Evolutionary conservation across 176 grass and related monocot genomes (phyloP).

Genomic region (Musa beccarii): DNA sequence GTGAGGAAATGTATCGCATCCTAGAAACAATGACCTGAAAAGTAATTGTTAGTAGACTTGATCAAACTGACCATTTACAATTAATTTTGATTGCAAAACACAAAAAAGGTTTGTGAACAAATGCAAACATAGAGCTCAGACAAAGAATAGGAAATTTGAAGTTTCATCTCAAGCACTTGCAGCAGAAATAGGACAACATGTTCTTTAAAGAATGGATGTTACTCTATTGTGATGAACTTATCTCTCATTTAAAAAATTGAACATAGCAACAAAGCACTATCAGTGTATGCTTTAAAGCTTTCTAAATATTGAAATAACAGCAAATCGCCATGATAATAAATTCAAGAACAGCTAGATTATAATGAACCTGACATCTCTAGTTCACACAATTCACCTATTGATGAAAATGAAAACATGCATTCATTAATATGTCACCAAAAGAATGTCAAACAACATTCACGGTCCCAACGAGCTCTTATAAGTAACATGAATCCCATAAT

Average conservation of each 20-base stretch:
- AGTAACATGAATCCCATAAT: too few relatives aligned
- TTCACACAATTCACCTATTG: neutral
- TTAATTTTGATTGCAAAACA: neutral
- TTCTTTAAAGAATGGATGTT: too few relatives aligned
- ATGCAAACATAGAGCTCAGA: neutral
- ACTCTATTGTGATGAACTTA: too few relatives aligned
- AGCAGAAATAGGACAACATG: too few relatives aligned
- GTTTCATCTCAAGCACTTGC: too few relatives aligned
- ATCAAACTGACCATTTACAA: neutral
- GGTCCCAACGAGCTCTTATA: too few relatives aligned
- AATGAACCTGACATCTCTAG: neutral
- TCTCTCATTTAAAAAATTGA: too few relatives aligned
- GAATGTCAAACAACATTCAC: neutral
- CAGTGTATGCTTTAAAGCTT: neutral
- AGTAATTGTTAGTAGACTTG: neutral
- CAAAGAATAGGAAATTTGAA: too few relatives aligned
- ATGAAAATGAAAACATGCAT: neutral
- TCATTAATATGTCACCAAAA: neutral
- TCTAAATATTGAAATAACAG: neutral
- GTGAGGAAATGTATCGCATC: constrained; percentile 98
- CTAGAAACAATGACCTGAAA: constrained; percentile 97
- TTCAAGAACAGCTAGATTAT: neutral
- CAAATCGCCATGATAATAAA: neutral
- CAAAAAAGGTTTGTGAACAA: neutral
- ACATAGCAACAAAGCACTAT: neutral